Base-by-base conservation (phyloP, 2,329 filamentous ascomycete species). In the Cladophialophora exuberans region DNA sequence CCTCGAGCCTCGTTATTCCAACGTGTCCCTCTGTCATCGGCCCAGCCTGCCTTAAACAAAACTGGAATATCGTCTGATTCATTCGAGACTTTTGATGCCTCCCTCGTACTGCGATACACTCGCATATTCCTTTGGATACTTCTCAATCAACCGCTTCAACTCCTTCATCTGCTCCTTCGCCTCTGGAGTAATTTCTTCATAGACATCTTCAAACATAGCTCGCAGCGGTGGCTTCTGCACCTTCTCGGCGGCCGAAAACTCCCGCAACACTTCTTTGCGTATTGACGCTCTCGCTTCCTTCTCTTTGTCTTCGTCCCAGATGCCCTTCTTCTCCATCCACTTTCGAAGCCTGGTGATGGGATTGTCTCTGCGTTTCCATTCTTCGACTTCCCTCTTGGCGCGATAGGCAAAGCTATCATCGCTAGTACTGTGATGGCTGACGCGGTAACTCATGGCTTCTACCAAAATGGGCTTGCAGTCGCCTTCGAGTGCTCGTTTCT, bases 361-460 rank as follows among this genome's bases (percentile, higher is more conserved):
- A 66, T 96, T 96, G 68, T 96, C 92, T 10, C 91, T 79, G 0
- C 90, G 72, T 72, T 95, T 96, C 91, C 91, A 96, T 69, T 96
- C 90, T 69, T 96, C 89, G 6, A 99, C 94, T 68, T 99, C 94
- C 1, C 97, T 86, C 22, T 88, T 85, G 1, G 92, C 91, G 6
- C 94, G 88, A 75, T 99, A 99, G 0, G 94, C 94, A 67, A 97
- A 99, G 22, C 89, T 94, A 73, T 99, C 94, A 68, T 99, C 94
- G 0, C 89, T 94, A 0, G 94, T 99, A 72, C 90, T 96, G 76
- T 99, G 94, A 70, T 99, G 91, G 5, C 89, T 93, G 38, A 97
- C 92, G n/a, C 94, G 90, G 74, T 99, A 99, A 20, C 89, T 93
- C 89, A 99, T 96, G 52, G 91, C 91, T 74, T 99, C 94, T 35